A percentile compares a stretch with the other conserved stretches of the same genome.
These are phyloP conservation scores for Wickerhamiella alocasiicola DNA, from an alignment of 805 yeast species.

Conservation along the genomic window DNA sequence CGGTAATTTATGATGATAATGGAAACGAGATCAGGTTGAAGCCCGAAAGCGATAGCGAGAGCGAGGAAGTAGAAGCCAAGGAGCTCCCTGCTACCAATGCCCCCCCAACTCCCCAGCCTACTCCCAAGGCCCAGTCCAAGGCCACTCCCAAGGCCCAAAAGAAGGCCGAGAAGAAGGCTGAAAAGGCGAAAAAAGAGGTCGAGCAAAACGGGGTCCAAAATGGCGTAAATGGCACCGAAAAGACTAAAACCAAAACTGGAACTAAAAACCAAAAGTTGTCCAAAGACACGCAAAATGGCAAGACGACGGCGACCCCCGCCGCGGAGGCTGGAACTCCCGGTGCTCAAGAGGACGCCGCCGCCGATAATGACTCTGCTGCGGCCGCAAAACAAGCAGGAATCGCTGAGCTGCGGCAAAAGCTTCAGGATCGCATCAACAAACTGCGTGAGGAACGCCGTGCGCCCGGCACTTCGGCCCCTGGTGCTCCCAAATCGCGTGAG, in stretches of 20 bases:
- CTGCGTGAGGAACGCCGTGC: conserved; percentile 80
- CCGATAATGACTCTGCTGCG: conserved; percentile 15
- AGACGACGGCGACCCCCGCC: conserved; percentile 12
- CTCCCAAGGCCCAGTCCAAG: neutral
- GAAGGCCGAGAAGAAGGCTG: neutral
- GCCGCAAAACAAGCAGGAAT: conserved; percentile 30
- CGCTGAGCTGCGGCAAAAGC: conserved; percentile 60
- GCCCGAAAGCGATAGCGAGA: conserved; percentile 12
- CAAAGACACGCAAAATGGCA: neutral
- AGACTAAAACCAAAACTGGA: conserved; percentile 19
- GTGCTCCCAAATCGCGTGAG: conserved; percentile 62
- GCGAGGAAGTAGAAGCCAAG: neutral
- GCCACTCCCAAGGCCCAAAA: neutral
- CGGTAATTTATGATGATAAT: conserved; percentile 24
- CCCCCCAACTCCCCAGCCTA: neutral
- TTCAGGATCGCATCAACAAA: conserved; percentile 56
- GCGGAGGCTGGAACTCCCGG: conserved; percentile 16
- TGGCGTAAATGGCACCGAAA: neutral
- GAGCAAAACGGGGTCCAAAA: no score
- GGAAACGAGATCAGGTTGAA: conserved; percentile 22
- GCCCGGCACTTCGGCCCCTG: conserved; percentile 66
- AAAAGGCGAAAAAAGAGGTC: neutral
- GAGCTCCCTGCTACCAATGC: neutral
- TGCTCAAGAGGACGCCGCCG: conserved; percentile 27
- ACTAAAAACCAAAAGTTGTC: conserved; percentile 19